Conservation (phyloP, 2,329 filamentous ascomycete genomes). For the Talaromyces sp. region DNA sequence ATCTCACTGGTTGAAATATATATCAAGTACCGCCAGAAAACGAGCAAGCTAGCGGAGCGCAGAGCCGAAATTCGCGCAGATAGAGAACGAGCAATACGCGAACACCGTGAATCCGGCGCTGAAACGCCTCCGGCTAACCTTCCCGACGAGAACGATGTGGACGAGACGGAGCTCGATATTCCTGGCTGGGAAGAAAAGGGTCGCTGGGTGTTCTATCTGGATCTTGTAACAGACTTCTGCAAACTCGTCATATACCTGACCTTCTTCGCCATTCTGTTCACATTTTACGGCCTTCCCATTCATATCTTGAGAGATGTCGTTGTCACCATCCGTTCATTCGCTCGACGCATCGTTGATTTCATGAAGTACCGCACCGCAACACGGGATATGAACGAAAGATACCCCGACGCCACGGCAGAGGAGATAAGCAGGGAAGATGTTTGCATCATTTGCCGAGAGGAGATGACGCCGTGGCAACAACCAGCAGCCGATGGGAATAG, state of each 20-base stretch:
- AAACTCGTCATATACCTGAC: slow-evolving; percentile 84
- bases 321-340: slow-evolving; percentile 85
- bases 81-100: slow-evolving; percentile 44
- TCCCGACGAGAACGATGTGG: slow-evolving; percentile 67
- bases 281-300: slow-evolving; percentile 91
- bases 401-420: slow-evolving; percentile 82
- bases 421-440: slow-evolving; percentile 83
- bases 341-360: slow-evolving; percentile 82
- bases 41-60: slow-evolving; percentile 61
- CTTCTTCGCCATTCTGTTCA: slow-evolving; percentile 90
- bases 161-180: slow-evolving; percentile 91
- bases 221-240: slow-evolving; percentile 81
- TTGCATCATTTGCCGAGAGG: slow-evolving; percentile 95
- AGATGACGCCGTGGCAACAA: slow-evolving; percentile 77
- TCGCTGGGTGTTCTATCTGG: slow-evolving; percentile 82
- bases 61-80: slow-evolving; percentile 60
- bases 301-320: slow-evolving; percentile 96
- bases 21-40: slow-evolving; percentile 69
- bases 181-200: slow-evolving; percentile 96
- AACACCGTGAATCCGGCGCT: slow-evolving; percentile 33
- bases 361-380: slow-evolving; percentile 87
- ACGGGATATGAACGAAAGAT: slow-evolving; percentile 83
- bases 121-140: slow-evolving; percentile 41
- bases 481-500: slow-evolving; percentile 37
- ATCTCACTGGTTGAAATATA: slow-evolving; percentile 72